Percentiles rank a stretch among this genome's conserved stretches.
phyloP scores from a whole-genome alignment of 345 rosid genomes.

The Pelargonium nanum region DNA sequence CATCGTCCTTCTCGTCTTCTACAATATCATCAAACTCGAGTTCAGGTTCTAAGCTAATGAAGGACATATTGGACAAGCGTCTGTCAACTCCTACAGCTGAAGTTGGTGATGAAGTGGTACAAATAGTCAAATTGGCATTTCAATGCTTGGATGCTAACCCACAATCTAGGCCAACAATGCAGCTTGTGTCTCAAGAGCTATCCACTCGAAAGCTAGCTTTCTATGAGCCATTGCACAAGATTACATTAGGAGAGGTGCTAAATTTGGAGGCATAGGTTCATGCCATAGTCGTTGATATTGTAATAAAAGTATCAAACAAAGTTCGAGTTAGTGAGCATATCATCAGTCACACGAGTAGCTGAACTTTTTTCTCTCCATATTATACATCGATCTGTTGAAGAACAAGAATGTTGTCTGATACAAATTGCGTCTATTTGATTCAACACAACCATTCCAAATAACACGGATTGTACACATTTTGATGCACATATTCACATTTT shows the following conservation, averaged over 20 bases:
- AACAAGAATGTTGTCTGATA: no score
- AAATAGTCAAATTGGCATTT: conserved; percentile 14
- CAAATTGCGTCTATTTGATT: no score
- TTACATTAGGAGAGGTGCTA: not conserved
- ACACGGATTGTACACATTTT: not conserved
- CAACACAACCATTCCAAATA: not conserved
- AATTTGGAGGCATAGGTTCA: not conserved
- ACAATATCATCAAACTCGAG: not conserved
- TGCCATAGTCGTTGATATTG: no score
- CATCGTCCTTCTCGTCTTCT: conserved; percentile 6
- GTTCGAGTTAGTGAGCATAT: no score
- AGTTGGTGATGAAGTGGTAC: conserved; percentile 11
- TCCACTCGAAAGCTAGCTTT: conserved; percentile 1
- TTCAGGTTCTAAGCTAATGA: not conserved
- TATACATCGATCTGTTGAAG: no score
- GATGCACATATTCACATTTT: not conserved
- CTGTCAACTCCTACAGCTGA: conserved; percentile 11
- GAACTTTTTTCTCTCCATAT: no score
- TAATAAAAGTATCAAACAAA: no score
- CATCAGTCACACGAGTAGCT: no score
- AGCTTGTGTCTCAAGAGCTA: conserved; percentile 13
- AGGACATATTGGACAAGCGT: conserved; percentile 20
- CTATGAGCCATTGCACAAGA: not conserved
- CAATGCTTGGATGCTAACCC: conserved; percentile 16
- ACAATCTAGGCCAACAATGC: conserved; percentile 23